Percentiles rank a stretch among this genome's conserved stretches.
phyloP scores from a whole-genome alignment of 2,329 filamentous ascomycete species.

The Cordyceps pruinosa region DNA sequence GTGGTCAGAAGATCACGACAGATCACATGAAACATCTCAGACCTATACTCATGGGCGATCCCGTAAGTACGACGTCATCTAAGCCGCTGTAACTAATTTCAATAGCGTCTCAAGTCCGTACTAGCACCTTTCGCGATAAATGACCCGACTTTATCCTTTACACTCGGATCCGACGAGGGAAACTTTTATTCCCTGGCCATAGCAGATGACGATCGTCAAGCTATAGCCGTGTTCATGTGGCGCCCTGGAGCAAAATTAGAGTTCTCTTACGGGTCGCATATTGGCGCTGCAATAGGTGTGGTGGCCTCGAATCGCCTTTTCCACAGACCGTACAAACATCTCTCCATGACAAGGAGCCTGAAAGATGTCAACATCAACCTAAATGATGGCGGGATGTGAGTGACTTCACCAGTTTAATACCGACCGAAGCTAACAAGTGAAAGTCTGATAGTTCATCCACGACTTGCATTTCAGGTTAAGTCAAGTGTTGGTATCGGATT shows the following conservation, averaged over 20 bases:
- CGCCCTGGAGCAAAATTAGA: not conserved
- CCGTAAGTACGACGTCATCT: not conserved
- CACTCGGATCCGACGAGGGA: conserved; percentile 1
- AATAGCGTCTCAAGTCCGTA: conserved; percentile 1
- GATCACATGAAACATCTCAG: not conserved
- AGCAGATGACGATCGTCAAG: not conserved
- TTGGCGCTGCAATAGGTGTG: conserved; percentile 1
- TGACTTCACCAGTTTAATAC: not conserved
- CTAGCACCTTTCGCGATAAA: not conserved
- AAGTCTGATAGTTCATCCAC: conserved; percentile 1
- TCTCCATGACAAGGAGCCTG: not conserved
- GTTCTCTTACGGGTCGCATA: conserved; percentile 1
- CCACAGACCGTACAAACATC: conserved; percentile 3
- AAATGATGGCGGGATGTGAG: not conserved
- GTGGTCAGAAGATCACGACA: not conserved
- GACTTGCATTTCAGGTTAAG: conserved; percentile 4
- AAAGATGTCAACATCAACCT: conserved; percentile 2
- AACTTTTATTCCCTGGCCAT: not conserved
- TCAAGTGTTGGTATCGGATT: not conserved
- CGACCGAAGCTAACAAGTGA: not conserved
- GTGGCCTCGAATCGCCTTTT: not conserved
- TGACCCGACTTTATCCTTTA: not conserved
- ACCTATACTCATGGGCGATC: not conserved
- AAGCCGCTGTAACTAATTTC: not conserved
- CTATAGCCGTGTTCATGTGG: not conserved